Evolutionary conservation across 176 grass and related monocot species (phyloP).

Genomic region (Alloteropsis semialata): DNA sequence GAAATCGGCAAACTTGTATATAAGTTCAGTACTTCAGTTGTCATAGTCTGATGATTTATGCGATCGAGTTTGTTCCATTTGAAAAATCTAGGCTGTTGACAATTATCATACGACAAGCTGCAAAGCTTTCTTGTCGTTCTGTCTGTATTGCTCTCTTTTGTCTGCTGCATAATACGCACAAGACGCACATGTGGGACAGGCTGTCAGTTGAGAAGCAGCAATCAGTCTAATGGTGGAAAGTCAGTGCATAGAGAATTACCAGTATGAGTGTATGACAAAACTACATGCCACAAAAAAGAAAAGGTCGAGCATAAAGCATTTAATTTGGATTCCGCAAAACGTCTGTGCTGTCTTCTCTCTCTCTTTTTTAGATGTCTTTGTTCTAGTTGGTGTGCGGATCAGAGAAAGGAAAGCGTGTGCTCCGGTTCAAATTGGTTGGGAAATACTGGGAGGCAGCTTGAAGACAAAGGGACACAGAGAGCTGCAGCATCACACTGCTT

Average conservation of each 20-base stretch:
- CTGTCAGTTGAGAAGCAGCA: not conserved
- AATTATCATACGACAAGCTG: not conserved
- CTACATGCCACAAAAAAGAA: not conserved
- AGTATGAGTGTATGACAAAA: not conserved
- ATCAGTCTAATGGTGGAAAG: not conserved
- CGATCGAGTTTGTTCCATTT: no score
- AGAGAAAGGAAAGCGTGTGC: not conserved
- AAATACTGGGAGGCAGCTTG: not conserved
- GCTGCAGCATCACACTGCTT: not conserved
- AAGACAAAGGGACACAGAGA: not conserved
- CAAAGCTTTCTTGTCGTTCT: not conserved
- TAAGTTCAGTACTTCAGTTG: not conserved
- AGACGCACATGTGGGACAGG: constrained; percentile 10
- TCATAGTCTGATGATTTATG: not conserved
- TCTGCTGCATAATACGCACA: not conserved
- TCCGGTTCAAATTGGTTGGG: not conserved
- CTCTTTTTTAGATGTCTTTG: no score
- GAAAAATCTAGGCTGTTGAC: not conserved
- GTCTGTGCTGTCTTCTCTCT: no score
- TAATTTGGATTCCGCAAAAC: not conserved
- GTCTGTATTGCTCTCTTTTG: not conserved
- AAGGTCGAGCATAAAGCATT: not conserved
- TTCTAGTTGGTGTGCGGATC: no score
- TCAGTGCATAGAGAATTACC: not conserved
- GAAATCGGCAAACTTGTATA: not conserved